Conservation (phyloP, 108 stramenopile genomes). For the Cylindrotheca fusiformis region DNA sequence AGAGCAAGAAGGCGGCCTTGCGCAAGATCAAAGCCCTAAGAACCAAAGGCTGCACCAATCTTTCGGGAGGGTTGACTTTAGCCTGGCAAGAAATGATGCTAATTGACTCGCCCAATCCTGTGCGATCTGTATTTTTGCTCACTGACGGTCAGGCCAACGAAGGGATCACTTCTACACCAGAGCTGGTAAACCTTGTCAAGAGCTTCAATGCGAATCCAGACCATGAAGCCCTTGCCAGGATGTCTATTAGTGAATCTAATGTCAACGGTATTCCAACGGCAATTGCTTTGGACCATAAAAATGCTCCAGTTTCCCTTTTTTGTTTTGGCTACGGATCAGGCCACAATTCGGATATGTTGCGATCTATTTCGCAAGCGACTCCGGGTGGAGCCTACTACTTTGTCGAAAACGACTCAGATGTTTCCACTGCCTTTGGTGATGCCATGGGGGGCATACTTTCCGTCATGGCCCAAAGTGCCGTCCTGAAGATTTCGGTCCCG, state of each 20-base stretch:
- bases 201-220: constrained; percentile 12
- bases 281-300: background rate
- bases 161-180: constrained; percentile 36
- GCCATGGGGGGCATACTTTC: constrained; percentile 61
- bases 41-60: constrained; percentile 48
- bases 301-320: background rate
- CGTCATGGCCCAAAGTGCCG: constrained; percentile 60
- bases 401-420: constrained; percentile 45
- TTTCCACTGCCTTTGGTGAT: constrained; percentile 62
- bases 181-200: constrained; percentile 33
- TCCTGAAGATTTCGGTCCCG: constrained; percentile 36
- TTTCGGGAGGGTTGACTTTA: constrained; percentile 33
- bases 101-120: constrained; percentile 32
- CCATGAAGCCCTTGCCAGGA: background rate
- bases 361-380: constrained; percentile 33
- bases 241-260: background rate
- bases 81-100: constrained; percentile 29
- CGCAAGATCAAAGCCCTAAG: constrained; percentile 30
- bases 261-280: background rate
- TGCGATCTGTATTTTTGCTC: constrained; percentile 54
- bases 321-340: constrained; percentile 63
- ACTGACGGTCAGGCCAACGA: constrained; percentile 74
- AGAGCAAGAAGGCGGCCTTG: constrained; percentile 28
- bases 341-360: constrained; percentile 48
- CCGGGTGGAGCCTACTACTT: constrained; percentile 57